Evolutionary conservation across 108 stramenopile genomes (phyloP).

Genomic region (Aureococcus anophagefferens): DNA sequence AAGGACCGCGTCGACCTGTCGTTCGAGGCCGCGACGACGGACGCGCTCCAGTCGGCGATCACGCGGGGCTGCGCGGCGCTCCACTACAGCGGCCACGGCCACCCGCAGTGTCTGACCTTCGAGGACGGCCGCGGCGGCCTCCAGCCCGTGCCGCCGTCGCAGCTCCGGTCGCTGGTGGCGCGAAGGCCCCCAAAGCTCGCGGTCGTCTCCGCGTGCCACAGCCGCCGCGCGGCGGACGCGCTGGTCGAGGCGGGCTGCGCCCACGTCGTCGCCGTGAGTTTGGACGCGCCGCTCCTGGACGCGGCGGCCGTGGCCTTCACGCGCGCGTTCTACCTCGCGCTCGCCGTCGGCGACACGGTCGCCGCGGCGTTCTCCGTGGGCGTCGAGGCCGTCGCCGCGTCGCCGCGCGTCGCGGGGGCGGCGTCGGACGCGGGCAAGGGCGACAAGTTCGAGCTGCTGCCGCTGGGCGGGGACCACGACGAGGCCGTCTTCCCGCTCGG

Average conservation of each 20-base stretch:
- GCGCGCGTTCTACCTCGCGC: conserved; percentile 63
- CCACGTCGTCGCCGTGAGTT: conserved; percentile 83
- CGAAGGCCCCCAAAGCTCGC: background rate
- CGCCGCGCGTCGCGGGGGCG: conserved; percentile 53
- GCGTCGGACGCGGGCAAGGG: conserved; percentile 39
- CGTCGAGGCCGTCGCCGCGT: conserved; percentile 58
- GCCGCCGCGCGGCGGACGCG: conserved; percentile 65
- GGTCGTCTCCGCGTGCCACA: conserved; percentile 74
- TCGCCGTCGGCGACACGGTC: conserved; percentile 67
- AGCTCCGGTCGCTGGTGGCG: conserved; percentile 47
- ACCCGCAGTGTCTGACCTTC: conserved; percentile 53
- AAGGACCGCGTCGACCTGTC: conserved; percentile 37
- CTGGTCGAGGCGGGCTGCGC: conserved; percentile 81
- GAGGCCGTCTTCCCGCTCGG: conserved; percentile 49
- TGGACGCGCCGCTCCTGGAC: conserved; percentile 70
- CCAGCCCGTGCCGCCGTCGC: conserved; percentile 53
- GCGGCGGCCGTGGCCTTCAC: conserved; percentile 70
- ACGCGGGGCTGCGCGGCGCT: conserved; percentile 56
- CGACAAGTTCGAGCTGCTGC: conserved; percentile 70
- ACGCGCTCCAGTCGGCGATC: conserved; percentile 51
- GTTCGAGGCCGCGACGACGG: conserved; percentile 63
- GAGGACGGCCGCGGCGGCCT: conserved; percentile 71
- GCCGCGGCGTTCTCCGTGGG: conserved; percentile 70
- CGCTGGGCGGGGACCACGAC: conserved; percentile 66
- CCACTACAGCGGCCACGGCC: conserved; percentile 76